Conservation (phyloP, 225 moss, liverwort and hornwort species). For the Lunularia cruciata region DNA sequence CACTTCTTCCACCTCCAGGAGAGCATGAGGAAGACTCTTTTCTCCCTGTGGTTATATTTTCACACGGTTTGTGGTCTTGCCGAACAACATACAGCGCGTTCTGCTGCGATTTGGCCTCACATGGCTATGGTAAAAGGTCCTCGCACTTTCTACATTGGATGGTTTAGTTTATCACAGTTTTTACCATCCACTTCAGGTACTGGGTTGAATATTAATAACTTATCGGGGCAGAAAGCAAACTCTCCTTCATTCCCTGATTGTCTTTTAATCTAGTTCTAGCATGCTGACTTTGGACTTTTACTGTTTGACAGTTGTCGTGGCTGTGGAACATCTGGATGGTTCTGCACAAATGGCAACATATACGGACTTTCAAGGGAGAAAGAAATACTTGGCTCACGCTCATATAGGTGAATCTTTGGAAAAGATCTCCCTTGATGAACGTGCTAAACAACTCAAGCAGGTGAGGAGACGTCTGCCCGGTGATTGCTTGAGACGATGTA, state of each 20-base stretch:
- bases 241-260: no score
- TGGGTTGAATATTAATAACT: no score
- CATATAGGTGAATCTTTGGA: slow-evolving; percentile 39
- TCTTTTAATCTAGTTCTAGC: no score
- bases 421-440: slow-evolving; percentile 53
- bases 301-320: slow-evolving; percentile 72
- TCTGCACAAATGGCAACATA: slow-evolving; percentile 68
- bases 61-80: slow-evolving; percentile 94
- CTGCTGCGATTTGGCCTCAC: slow-evolving; percentile 85
- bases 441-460: slow-evolving; percentile 55
- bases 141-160: background rate
- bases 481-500: no score
- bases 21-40: slow-evolving; percentile 60
- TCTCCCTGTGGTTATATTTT: slow-evolving; percentile 84
- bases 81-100: slow-evolving; percentile 83
- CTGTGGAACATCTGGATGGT: slow-evolving; percentile 73
- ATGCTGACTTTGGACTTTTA: background rate
- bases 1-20: slow-evolving; percentile 57
- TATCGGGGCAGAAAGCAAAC: no score
- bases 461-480: no score
- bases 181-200: no score
- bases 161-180: no score
- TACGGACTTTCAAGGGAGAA: slow-evolving; percentile 55
- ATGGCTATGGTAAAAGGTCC: slow-evolving; percentile 64
- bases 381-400: slow-evolving; percentile 56